These are phyloP conservation scores for Leavenworthia alabamica DNA, from an alignment of 345 rosid genomes.

Conservation along the genomic window DNA sequence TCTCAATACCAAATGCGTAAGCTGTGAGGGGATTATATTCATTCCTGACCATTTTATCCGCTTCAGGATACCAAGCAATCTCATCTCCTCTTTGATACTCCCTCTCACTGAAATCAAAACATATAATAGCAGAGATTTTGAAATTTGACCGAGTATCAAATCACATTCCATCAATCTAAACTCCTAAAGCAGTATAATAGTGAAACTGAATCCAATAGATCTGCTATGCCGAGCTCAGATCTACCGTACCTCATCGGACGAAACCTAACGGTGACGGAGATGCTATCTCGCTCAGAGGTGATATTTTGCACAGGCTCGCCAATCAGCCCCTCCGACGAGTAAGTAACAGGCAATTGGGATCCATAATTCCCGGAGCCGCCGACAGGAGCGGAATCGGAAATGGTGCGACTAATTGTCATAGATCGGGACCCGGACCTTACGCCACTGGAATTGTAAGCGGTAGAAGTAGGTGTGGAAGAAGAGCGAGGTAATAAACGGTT, in stretches of 20 bases:
- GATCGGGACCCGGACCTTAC: conserved; percentile 56
- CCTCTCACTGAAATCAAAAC: conserved; percentile 58
- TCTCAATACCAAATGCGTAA: conserved; percentile 65
- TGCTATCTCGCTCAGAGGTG: conserved; percentile 67
- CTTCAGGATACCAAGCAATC: conserved; percentile 87
- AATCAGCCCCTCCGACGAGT: conserved; percentile 50
- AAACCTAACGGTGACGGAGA: conserved; percentile 88
- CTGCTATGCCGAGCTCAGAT: conserved; percentile 40
- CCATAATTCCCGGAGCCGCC: conserved; percentile 25
- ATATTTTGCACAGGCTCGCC: conserved; percentile 45
- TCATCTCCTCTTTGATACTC: conserved; percentile 86
- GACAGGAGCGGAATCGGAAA: conserved; percentile 43
- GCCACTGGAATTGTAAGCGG: conserved; percentile 45
- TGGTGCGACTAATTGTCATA: conserved; percentile 56
- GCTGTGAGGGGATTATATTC: conserved; percentile 73
- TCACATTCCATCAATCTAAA: conserved; percentile 13
- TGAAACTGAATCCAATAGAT: conserved; percentile 30
- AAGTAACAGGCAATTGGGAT: conserved; percentile 37
- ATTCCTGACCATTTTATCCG: conserved; percentile 74
- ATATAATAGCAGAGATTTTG: conserved; percentile 1
- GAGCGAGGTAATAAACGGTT: conserved; percentile 64
- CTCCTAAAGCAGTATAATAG: conserved; percentile 7
- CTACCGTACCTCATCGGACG: conserved; percentile 83
- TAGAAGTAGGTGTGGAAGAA: conserved; percentile 62
- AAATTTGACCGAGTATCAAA: neutral